Conservation (phyloP, 2,329 filamentous ascomycete genomes). For the Nemania abortiva region DNA sequence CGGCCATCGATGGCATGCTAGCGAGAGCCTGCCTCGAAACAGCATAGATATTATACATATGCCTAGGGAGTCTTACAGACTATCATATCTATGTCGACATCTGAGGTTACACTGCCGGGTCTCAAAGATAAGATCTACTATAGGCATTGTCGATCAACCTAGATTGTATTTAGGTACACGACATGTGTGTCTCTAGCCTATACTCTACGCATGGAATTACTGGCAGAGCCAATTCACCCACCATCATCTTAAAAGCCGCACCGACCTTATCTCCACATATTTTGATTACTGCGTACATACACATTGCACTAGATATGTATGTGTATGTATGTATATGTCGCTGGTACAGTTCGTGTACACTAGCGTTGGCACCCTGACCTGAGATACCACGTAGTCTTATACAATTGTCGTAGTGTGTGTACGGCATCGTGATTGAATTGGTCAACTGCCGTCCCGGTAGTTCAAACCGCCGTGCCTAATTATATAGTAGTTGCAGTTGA, state of each 20-base stretch:
- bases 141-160: not conserved
- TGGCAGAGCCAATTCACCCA: not conserved
- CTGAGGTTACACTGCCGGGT: not conserved
- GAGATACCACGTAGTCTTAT: not conserved
- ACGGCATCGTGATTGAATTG: not conserved
- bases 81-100: not conserved
- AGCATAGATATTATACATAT: not conserved
- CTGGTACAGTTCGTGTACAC: not conserved
- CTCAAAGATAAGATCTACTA: not conserved
- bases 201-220: not conserved
- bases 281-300: not conserved
- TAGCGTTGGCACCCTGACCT: not conserved
- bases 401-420: not conserved
- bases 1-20: not conserved
- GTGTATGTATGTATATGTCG: not conserved
- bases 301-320: not conserved
- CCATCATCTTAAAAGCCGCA: not conserved
- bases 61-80: not conserved
- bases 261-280: not conserved
- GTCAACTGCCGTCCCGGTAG: not conserved
- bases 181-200: not conserved
- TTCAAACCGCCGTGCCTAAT: not conserved
- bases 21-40: not conserved
- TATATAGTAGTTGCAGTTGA: not conserved
- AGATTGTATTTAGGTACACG: not conserved